Percentiles rank a stretch among this genome's conserved stretches.
These are phyloP conservation scores for Lachancea lanzarotensis DNA, from an alignment of 805 yeast genomes.

Conservation along the genomic window DNA sequence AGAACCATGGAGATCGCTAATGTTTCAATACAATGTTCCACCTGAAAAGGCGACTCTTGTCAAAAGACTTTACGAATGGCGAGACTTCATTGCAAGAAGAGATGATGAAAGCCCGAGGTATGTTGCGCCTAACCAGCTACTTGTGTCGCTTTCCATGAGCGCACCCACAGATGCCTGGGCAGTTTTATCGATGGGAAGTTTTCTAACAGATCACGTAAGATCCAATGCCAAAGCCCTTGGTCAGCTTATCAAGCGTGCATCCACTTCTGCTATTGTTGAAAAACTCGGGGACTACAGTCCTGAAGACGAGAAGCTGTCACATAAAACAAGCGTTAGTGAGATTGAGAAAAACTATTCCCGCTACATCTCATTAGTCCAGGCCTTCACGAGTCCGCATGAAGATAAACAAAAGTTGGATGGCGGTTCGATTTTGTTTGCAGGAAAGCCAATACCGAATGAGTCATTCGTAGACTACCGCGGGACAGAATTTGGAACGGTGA, in stretches of 20 bases:
- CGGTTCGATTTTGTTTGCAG: constrained; percentile 1
- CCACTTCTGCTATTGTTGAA: background rate
- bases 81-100: constrained; percentile 67
- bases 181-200: constrained; percentile 42
- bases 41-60: constrained; percentile 47
- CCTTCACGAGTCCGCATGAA: background rate
- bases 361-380: background rate
- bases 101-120: constrained; percentile 81
- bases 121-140: constrained; percentile 73
- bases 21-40: constrained; percentile 61
- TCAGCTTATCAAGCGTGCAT: constrained; percentile 42
- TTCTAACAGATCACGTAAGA: constrained; percentile 50
- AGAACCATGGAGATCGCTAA: constrained; percentile 62
- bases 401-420: background rate
- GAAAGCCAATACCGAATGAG: background rate
- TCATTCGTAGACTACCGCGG: background rate
- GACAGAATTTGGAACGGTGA: background rate
- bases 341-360: background rate
- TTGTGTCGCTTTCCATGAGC: constrained; percentile 53
- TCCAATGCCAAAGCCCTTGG: constrained; percentile 52
- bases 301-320: background rate
- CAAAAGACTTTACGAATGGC: constrained; percentile 66
- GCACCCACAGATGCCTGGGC: constrained; percentile 55
- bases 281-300: background rate
- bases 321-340: background rate